Evolutionary conservation across 345 rosid genomes (phyloP).

Genomic region (Lepidium sativum): DNA sequence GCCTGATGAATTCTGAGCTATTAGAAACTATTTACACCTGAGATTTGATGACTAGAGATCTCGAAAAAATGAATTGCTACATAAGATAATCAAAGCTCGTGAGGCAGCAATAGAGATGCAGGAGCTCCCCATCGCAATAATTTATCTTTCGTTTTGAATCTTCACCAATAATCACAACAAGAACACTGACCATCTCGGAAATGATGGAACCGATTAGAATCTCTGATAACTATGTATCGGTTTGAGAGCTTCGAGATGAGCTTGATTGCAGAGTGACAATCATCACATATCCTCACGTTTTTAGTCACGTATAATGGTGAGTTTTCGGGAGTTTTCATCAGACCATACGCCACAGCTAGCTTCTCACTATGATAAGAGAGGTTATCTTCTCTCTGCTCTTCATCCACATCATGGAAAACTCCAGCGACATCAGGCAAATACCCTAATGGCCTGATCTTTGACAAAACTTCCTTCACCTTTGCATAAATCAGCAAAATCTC

Average conservation of each 20-base stretch:
- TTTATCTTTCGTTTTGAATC: background rate
- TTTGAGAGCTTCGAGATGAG: slow-evolving; percentile 51
- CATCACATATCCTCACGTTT: slow-evolving; percentile 77
- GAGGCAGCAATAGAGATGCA: background rate
- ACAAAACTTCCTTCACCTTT: slow-evolving; percentile 51
- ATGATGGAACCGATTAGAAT: slow-evolving; percentile 72
- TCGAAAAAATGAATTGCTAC: background rate
- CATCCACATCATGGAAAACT: slow-evolving; percentile 66
- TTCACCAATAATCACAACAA: slow-evolving; percentile 46
- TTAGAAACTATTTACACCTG: background rate
- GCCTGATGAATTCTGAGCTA: background rate
- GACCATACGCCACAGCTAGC: slow-evolving; percentile 74
- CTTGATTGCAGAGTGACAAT: slow-evolving; percentile 78
- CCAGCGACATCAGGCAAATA: slow-evolving; percentile 55
- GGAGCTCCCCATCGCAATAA: background rate
- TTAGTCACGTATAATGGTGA: slow-evolving; percentile 57
- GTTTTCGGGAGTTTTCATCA: slow-evolving; percentile 50
- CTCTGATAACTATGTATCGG: slow-evolving; percentile 62
- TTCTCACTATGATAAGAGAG: slow-evolving; percentile 80
- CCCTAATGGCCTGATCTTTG: slow-evolving; percentile 59
- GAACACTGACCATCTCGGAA: slow-evolving; percentile 62
- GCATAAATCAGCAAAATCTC: slow-evolving; percentile 43
- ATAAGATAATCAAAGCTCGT: background rate
- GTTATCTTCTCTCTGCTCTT: slow-evolving; percentile 68
- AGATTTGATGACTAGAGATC: background rate